Conservation (phyloP, 1,284 basidiomycete species). For the Sanghuangporus baumii region DNA sequence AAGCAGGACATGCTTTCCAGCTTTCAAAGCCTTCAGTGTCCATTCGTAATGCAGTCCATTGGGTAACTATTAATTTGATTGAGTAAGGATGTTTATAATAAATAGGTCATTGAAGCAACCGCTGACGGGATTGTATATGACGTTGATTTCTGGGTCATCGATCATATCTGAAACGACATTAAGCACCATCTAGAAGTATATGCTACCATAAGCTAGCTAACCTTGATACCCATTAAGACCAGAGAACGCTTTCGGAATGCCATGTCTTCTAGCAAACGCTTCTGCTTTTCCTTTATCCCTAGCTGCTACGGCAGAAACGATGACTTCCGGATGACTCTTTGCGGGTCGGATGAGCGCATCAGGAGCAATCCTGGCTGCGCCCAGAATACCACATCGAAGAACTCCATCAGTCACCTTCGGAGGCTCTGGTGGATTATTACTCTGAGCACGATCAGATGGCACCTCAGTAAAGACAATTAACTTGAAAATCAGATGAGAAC, state of each 20-base stretch:
- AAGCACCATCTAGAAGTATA: not conserved
- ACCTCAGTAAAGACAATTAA: not conserved
- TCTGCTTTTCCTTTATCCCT: conserved; percentile 25
- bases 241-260: conserved; percentile 26
- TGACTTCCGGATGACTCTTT: conserved; percentile 24
- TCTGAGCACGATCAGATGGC: not conserved
- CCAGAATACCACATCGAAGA: conserved; percentile 28
- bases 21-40: conserved; percentile 27
- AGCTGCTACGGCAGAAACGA: conserved; percentile 28
- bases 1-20: conserved; percentile 30
- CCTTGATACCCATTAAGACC: conserved; percentile 23
- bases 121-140: conserved; percentile 23
- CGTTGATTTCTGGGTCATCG: conserved; percentile 25
- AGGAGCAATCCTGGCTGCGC: conserved; percentile 30
- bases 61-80: conserved; percentile 20
- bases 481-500: not conserved
- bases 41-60: conserved; percentile 30
- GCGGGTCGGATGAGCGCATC: conserved; percentile 26
- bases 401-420: conserved; percentile 12
- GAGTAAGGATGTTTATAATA: not conserved
- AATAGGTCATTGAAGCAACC: not conserved
- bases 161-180: conserved; percentile 22
- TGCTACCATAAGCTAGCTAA: not conserved
- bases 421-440: conserved; percentile 3
- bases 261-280: conserved; percentile 27